phyloP scores from a whole-genome alignment of 1,284 basidiomycete species.

The Pholiota adiposa region DNA sequence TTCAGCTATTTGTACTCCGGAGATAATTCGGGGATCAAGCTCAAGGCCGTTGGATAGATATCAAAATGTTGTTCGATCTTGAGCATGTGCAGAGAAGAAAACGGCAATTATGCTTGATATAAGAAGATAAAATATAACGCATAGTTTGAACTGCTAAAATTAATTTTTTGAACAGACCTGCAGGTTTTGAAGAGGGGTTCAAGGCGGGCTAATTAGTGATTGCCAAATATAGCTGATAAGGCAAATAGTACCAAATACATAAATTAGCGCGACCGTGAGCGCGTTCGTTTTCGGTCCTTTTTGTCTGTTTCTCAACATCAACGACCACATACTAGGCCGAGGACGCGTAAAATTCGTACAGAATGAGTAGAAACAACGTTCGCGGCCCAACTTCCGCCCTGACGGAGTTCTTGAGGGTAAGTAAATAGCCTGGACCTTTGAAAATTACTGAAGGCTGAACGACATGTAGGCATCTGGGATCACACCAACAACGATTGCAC shows the following conservation, averaged over 20 bases:
- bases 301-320: neutral
- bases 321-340: neutral
- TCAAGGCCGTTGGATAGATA: no score
- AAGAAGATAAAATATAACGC: no score
- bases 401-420: conserved; percentile 87
- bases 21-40: no score
- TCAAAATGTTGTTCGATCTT: no score
- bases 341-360: neutral
- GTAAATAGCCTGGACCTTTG: conserved; percentile 28
- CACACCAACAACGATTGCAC: conserved; percentile 67
- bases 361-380: conserved; percentile 63
- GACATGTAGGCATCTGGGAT: conserved; percentile 77
- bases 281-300: neutral
- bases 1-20: neutral
- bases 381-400: conserved; percentile 91
- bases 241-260: conserved; percentile 3
- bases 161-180: no score
- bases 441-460: conserved; percentile 3
- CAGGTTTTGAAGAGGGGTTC: neutral
- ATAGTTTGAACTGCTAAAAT: no score
- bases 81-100: no score
- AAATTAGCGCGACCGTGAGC: conserved; percentile 10
- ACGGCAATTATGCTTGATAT: no score
- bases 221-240: neutral
- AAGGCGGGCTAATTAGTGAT: neutral